Base-by-base conservation (phyloP, 495 filamentous ascomycete species). In the Aspergillus incahuasiensis region DNA sequence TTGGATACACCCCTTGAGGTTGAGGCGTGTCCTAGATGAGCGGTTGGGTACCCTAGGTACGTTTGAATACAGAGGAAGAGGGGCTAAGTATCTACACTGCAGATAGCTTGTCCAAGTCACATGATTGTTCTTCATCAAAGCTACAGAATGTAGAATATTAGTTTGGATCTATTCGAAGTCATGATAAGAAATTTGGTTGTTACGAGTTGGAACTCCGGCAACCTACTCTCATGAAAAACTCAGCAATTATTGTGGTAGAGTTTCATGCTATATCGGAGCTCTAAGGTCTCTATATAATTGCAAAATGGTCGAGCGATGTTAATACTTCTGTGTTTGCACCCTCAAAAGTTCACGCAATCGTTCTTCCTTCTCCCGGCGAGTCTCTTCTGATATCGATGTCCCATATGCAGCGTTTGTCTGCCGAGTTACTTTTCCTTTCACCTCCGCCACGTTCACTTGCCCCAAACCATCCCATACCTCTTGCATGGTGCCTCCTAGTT, bases 401-500 rank as follows among this genome's bases (percentile, higher is more conserved):
- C 71, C 71, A 59, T 74, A 74, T 0, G 69, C 68, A 43, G 71
- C 67, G 51, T 75, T 65, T 8, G 66, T 68, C 56, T 75, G 67
- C 25, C 48, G 54, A 38, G 74, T 63, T 24, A 74, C 73, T 41
- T 63, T 60, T 6, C 68, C 67, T 54, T 66, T 70, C 68, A 69
- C 71, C 35, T 54, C 54, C 54, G 56, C 74, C 61, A 68, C 72
- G 58, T 72, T 57, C 65, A 76, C 34, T 50, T 66, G 41, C 0
- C 78, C 81, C 38, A 67, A 48, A 28, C 76, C 75, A 40, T 77
- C 71, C 82, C 82, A 84, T 52, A 77, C 78, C 30, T 67, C 72
- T 58, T 79, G 74, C 55, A 83, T 72, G 6, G 82, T 84, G 11
- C 72, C 69, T 19, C 77, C 79, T 62, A 85, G 70, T 55, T 85